Evolutionary conservation across 2,329 filamentous ascomycete species (phyloP).

Genomic region (Ophiostoma tasmaniense): DNA sequence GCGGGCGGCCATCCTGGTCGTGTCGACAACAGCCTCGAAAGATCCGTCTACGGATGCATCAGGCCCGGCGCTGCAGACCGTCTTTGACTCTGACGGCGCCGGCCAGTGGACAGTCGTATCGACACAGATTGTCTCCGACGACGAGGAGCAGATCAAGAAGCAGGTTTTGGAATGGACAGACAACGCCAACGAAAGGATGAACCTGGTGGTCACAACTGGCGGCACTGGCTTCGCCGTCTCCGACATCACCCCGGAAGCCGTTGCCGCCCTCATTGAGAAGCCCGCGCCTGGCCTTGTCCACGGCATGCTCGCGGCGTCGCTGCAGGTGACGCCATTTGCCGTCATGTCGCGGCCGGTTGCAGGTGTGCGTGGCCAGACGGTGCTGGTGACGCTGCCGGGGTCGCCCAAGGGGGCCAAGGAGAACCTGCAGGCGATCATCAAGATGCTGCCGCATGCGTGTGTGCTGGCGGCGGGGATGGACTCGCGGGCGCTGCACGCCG

Average conservation of each 20-base stretch:
- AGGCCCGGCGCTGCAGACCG: slow-evolving; percentile 54
- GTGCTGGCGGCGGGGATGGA: slow-evolving; percentile 75
- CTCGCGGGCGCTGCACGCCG: slow-evolving; percentile 69
- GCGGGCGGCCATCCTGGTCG: slow-evolving; percentile 68
- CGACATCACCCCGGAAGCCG: slow-evolving; percentile 85
- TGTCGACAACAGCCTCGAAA: slow-evolving; percentile 81
- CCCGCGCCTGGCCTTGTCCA: slow-evolving; percentile 89
- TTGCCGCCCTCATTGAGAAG: slow-evolving; percentile 70
- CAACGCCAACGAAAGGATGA: slow-evolving; percentile 34
- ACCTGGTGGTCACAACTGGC: slow-evolving; percentile 80
- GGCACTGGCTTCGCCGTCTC: slow-evolving; percentile 85
- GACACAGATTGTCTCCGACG: slow-evolving; percentile 72
- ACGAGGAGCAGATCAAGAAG: slow-evolving; percentile 63
- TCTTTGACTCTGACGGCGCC: slow-evolving; percentile 58
- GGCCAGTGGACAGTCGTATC: slow-evolving; percentile 63
- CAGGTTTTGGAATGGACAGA: slow-evolving; percentile 69
- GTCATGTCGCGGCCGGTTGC: slow-evolving; percentile 94
- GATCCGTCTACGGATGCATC: slow-evolving; percentile 74
- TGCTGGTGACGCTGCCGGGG: slow-evolving; percentile 84
- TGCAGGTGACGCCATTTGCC: slow-evolving; percentile 85
- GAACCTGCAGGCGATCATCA: slow-evolving; percentile 81
- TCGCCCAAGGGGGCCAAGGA: slow-evolving; percentile 93
- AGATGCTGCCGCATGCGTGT: slow-evolving; percentile 92
- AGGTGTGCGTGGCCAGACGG: slow-evolving; percentile 68
- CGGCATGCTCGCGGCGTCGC: slow-evolving; percentile 80